Evolutionary conservation across 2,329 filamentous ascomycete species (phyloP).

Genomic region (Ceratocystis variospora): DNA sequence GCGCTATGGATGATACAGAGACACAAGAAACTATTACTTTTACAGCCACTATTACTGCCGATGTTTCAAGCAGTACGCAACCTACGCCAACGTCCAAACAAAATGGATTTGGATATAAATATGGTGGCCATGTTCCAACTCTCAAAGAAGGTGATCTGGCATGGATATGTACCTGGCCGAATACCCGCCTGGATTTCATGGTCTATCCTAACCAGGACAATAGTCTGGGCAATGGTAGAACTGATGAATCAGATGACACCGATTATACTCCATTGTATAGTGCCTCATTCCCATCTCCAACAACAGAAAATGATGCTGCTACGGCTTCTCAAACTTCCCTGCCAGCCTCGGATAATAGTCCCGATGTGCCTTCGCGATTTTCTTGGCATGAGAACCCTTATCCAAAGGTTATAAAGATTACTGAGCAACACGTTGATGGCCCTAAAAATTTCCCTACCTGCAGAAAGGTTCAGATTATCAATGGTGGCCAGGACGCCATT

Average conservation of each 20-base stretch:
- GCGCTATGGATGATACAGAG: conserved; percentile 19
- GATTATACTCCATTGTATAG: conserved; percentile 5
- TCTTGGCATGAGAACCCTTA: conserved; percentile 26
- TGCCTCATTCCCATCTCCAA: conserved; percentile 17
- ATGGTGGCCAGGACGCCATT: conserved; percentile 27
- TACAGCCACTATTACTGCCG: conserved; percentile 12
- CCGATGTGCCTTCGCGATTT: background rate
- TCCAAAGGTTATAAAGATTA: conserved; percentile 40
- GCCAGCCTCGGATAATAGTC: background rate
- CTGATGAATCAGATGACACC: background rate
- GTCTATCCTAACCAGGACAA: conserved; percentile 42
- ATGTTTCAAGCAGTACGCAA: conserved; percentile 10
- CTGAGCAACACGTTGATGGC: conserved; percentile 36
- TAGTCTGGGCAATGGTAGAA: conserved; percentile 24
- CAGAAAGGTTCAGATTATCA: conserved; percentile 35
- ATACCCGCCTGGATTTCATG: conserved; percentile 41
- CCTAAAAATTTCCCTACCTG: conserved; percentile 27
- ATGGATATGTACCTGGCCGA: conserved; percentile 47
- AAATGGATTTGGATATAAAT: conserved; percentile 23
- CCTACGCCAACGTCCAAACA: background rate
- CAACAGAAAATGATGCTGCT: background rate
- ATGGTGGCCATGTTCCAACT: conserved; percentile 27
- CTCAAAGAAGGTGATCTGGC: conserved; percentile 36
- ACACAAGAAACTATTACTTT: conserved; percentile 18
- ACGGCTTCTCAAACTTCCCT: background rate